Base-by-base conservation (phyloP, 345 rosid species). In the Melaleuca alternifolia region DNA sequence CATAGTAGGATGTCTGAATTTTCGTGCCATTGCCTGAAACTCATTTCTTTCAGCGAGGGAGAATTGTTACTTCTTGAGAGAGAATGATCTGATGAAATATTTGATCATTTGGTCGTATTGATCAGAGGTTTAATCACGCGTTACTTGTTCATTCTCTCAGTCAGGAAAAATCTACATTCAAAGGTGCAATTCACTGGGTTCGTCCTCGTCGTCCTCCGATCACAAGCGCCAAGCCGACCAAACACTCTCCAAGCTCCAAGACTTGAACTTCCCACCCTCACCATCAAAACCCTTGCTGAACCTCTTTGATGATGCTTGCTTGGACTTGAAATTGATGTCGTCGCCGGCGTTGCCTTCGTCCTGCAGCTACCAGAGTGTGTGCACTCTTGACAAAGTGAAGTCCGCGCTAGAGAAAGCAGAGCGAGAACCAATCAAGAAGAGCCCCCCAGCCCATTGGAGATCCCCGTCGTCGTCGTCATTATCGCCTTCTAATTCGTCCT, bases 371-470 rank as follows among this genome's bases (percentile, higher is more conserved):
- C 96, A 93, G 62, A 96, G 98, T 37, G 98, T 98, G 6, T 96
- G 99, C 93, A 98, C 99, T 0, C 94, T 98, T 3, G 99, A 98
- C 20, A 95, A 94, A 85, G 99, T 98, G 10, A 98, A 93, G 88
- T 92, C 90, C 0, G 99, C 99, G 1, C 90, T 98, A 1, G 96
- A 96, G 83, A 92, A 97, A 54, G 98, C 91, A 0, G 94, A 91
- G 88, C 93, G 88, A 86, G 92, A 92, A 44, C 94, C 94, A 1
- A 21, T 87, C 30, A 88, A 20, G 61, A 93, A 90, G 89, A 92
- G 94, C 30, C 59, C 86, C 8, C 84, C 90, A 2, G 82, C 87
- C 54, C 86, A 93, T 91, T 92, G 89, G 44, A 86, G 95, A 10
- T 85, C 93, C 5, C 46, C 82, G 1, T 86, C 90, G 16, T 85